Conservation (phyloP, 805 yeast species). For the Lipomyces anomalus region DNA sequence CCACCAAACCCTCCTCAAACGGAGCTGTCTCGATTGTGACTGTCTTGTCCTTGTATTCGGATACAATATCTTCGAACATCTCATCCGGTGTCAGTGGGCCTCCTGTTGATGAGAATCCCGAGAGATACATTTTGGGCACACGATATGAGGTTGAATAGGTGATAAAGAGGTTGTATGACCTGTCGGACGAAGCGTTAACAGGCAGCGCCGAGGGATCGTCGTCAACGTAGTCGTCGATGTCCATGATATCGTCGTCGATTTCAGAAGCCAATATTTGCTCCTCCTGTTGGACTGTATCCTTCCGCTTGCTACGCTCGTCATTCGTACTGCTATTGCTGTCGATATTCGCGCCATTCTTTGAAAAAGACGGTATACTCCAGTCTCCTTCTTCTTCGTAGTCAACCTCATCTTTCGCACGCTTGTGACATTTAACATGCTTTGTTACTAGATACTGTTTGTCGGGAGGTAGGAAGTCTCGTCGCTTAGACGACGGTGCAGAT, state of each 20-base stretch:
- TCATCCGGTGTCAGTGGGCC: slow-evolving; percentile 77
- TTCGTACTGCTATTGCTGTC: too few species aligned
- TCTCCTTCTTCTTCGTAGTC: slow-evolving; percentile 36
- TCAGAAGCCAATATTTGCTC: too few species aligned
- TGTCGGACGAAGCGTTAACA: slow-evolving; percentile 28
- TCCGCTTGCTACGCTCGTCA: too few species aligned
- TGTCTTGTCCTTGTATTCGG: slow-evolving; percentile 90
- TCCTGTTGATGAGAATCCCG: slow-evolving; percentile 80
- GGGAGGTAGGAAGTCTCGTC: slow-evolving; percentile 67
- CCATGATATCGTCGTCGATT: slow-evolving; percentile 16
- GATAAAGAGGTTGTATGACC: slow-evolving; percentile 84
- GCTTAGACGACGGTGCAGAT: slow-evolving; percentile 48
- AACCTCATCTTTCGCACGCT: slow-evolving; percentile 49
- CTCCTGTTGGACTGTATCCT: too few species aligned
- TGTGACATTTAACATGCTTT: slow-evolving; percentile 79
- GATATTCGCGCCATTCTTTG: not conserved
- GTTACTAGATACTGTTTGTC: slow-evolving; percentile 87
- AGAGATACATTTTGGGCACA: slow-evolving; percentile 89
- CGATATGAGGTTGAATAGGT: slow-evolving; percentile 91
- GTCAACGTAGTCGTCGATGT: slow-evolving; percentile 3
- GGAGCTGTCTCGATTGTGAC: slow-evolving; percentile 95
- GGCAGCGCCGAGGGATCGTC: slow-evolving; percentile 16
- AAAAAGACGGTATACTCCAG: slow-evolving; percentile 18
- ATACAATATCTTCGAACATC: slow-evolving; percentile 91
- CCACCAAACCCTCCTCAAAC: slow-evolving; percentile 58